These are phyloP conservation scores for Starmera stellimalicola DNA, from an alignment of 1,139 yeast genomes.

Conservation along the genomic window DNA sequence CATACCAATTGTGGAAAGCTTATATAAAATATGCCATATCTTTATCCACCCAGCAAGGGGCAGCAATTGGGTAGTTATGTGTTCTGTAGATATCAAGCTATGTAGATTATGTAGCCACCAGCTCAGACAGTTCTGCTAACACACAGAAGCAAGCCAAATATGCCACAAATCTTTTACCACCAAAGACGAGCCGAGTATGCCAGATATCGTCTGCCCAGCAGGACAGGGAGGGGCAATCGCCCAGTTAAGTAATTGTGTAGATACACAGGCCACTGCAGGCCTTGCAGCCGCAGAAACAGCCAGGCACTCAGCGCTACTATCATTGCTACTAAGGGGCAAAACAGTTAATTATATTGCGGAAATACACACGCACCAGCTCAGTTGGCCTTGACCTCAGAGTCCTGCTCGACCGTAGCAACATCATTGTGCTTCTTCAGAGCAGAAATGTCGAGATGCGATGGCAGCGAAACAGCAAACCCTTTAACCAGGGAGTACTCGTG, in stretches of 20 bases:
- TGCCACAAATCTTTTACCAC: neutral
- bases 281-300: neutral
- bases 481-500: conserved; percentile 55
- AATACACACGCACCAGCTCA: too few relatives aligned
- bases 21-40: too few relatives aligned
- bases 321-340: neutral
- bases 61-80: neutral
- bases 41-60: neutral
- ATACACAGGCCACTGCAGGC: neutral
- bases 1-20: too few relatives aligned
- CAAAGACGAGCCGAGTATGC: neutral
- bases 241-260: too few relatives aligned
- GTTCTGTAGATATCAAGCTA: neutral
- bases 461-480: conserved; percentile 48
- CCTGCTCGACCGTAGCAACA: conserved; percentile 45
- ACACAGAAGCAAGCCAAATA: too few relatives aligned
- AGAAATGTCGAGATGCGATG: conserved; percentile 32
- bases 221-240: too few relatives aligned
- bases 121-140: too few relatives aligned
- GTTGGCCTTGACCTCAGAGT: conserved; percentile 32
- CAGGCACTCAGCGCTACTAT: neutral
- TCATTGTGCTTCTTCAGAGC: conserved; percentile 32
- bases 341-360: too few relatives aligned
- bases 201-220: too few relatives aligned
- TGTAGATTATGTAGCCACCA: too few relatives aligned